A percentile compares a stretch with the other conserved stretches of the same genome.
These are phyloP conservation scores for Starmera caribaea DNA, from an alignment of 805 yeast genomes.

Conservation along the genomic window DNA sequence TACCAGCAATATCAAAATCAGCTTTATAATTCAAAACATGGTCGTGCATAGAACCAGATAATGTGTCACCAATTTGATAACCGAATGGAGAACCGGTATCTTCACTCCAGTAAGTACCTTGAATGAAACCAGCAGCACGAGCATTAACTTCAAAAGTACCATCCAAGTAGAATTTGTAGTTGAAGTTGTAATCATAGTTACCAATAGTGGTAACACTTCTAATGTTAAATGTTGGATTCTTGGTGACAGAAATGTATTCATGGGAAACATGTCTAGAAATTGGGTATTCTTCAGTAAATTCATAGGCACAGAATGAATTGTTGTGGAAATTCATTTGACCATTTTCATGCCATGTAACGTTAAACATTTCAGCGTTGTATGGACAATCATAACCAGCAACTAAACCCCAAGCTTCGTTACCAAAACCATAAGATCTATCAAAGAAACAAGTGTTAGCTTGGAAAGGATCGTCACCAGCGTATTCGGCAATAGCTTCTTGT, in stretches of 20 bases:
- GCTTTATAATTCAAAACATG: conserved; percentile 19
- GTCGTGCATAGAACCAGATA: conserved; percentile 22
- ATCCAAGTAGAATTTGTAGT: conserved; percentile 16
- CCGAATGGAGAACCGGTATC: conserved; percentile 15
- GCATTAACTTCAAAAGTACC: conserved; percentile 20
- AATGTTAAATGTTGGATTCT: conserved; percentile 16
- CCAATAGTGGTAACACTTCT: conserved; percentile 18
- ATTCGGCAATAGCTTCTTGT: conserved; percentile 22
- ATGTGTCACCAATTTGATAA: conserved; percentile 12
- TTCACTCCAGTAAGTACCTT: conserved; percentile 18
- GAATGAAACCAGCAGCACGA: conserved; percentile 22
- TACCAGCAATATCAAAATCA: conserved; percentile 20
- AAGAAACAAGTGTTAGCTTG: conserved; percentile 18
- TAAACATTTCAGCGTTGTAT: conserved; percentile 19
- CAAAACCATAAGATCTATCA: conserved; percentile 19
- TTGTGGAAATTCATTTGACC: conserved; percentile 16
- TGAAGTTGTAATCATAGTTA: conserved; percentile 18
- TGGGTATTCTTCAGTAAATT: conserved; percentile 14
- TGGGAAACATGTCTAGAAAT: conserved; percentile 14
- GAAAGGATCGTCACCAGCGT: conserved; percentile 22
- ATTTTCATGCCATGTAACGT: conserved; percentile 19
- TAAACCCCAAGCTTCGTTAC: conserved; percentile 20
- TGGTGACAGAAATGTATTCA: conserved; percentile 10
- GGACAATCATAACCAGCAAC: conserved; percentile 22
- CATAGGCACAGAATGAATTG: conserved; percentile 19